A percentile compares a stretch with the other conserved stretches of the same genome.
These are phyloP conservation scores for Pestalotiopsis sp. DNA, from an alignment of 2,329 filamentous ascomycete species.

Conservation along the genomic window DNA sequence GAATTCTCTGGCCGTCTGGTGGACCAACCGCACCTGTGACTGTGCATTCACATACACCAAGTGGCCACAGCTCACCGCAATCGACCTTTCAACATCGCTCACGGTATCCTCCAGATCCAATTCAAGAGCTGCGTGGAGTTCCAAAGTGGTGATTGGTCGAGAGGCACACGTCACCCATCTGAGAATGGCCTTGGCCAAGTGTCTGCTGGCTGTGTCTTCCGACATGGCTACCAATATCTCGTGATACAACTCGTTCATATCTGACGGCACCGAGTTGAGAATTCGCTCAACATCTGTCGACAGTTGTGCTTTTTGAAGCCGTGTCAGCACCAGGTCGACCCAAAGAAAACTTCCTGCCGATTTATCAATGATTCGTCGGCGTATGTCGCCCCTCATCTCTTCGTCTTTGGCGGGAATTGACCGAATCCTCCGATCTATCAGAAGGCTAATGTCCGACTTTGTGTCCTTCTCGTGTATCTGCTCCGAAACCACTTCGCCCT, in stretches of 20 bases:
- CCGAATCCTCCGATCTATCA: neutral
- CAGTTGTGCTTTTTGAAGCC: constrained; percentile 27
- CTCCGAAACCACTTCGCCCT: constrained; percentile 18
- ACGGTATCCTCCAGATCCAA: constrained; percentile 28
- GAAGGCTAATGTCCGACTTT: neutral
- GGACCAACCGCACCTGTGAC: constrained; percentile 25
- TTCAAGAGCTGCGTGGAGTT: constrained; percentile 25
- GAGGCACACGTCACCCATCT: constrained; percentile 13
- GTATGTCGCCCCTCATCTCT: constrained; percentile 14
- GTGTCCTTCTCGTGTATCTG: constrained; percentile 25
- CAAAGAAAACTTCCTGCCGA: constrained; percentile 31
- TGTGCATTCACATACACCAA: constrained; percentile 26
- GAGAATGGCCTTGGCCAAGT: constrained; percentile 10
- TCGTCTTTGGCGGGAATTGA: constrained; percentile 4
- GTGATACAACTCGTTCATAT: constrained; percentile 29
- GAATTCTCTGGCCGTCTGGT: constrained; percentile 29
- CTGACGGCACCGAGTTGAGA: constrained; percentile 22
- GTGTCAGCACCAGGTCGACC: constrained; percentile 25
- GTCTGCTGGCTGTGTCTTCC: constrained; percentile 22
- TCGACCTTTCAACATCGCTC: constrained; percentile 19
- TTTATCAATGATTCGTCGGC: constrained; percentile 22
- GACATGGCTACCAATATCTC: constrained; percentile 27
- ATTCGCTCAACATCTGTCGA: constrained; percentile 23
- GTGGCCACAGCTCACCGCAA: constrained; percentile 24
- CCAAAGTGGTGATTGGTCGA: constrained; percentile 23